Base-by-base conservation (phyloP, 495 filamentous ascomycete species). In the Bryoglossum gracile region DNA sequence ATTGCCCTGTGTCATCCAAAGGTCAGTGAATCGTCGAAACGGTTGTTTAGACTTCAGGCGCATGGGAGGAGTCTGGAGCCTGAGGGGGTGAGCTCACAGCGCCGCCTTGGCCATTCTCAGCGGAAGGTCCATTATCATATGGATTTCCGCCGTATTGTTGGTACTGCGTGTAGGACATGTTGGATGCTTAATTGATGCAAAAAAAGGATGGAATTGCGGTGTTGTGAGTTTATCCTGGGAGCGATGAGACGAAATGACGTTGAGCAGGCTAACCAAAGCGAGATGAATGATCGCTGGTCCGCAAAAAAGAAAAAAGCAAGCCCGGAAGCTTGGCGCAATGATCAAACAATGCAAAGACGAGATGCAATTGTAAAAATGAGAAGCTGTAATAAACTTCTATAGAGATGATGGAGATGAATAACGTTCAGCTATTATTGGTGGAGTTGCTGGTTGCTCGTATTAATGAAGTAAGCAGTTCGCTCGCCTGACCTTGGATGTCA, bases 61-160 rank as follows among this genome's bases (percentile, higher is more conserved):
- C 13, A 33, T 16, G 37, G 16, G 13, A 11, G 32, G 9, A 16
- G 3, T 16, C 16, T 17, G n/a, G 18, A 38, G 23, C n/a, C 30
- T 38, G 18, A 25, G 18, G 17, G 4, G 8, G 10, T 22, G 25
- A 22, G n/a, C 17, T 23, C 16, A 23, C 17, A 26, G 24, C 34
- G 28, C 47, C 48, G 19, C 21, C 28, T 26, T 48, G 46, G 10
- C 56, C 56, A 19, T 52, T 53, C 35, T 56, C 56, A 22, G 51
- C 56, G 8, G 51, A 41, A 16, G 59, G 53, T 17, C 35, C 56
- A 38, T 59, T 53, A 13, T 52, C 30, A 42, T 69, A 71, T n/a
- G 68, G 68, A 50, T 71, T 71, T 14, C 65, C 65, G 14, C 63
- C 61, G 49, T 68, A 68, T 46, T 67, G 65, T 36, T 53, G 41